Percentiles rank a stretch among this genome's conserved stretches.
phyloP scores from a whole-genome alignment of 495 filamentous ascomycete species.

The Tuber microsphaerosporum region DNA sequence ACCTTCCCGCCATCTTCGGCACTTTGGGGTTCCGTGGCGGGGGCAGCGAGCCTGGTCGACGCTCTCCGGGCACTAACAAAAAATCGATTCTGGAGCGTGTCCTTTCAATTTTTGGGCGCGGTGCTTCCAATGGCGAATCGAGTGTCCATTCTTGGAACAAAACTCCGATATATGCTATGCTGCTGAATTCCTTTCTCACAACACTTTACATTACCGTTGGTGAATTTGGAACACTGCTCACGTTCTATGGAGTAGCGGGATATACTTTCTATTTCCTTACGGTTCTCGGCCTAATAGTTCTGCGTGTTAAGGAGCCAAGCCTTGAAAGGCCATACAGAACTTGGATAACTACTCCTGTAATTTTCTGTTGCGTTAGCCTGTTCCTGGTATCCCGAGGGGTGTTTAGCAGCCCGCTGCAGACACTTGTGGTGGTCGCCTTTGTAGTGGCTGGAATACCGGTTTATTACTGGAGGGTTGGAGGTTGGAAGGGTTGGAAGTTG shows the following conservation, averaged over 20 bases:
- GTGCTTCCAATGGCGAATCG: constrained; percentile 17
- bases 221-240: constrained; percentile 84
- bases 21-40: constrained; percentile 64
- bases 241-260: constrained; percentile 93
- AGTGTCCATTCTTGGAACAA: constrained; percentile 11
- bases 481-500: constrained; percentile 30
- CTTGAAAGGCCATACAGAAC: constrained; percentile 85
- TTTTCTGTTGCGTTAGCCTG: constrained; percentile 95
- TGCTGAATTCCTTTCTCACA: constrained; percentile 68
- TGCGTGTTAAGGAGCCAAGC: constrained; percentile 79
- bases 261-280: constrained; percentile 97
- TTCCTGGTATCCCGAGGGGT: constrained; percentile 83
- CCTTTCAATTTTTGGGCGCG: constrained; percentile 10
- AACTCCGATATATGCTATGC: constrained; percentile 83
- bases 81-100: not conserved
- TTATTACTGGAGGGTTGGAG: constrained; percentile 77
- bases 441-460: constrained; percentile 75
- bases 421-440: constrained; percentile 74
- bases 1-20: constrained; percentile 76
- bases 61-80: constrained; percentile 40
- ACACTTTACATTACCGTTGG: constrained; percentile 71
- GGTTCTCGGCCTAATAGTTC: constrained; percentile 83
- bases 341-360: constrained; percentile 94
- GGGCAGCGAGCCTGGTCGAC: constrained; percentile 37
- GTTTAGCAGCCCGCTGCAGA: constrained; percentile 84